Conservation (phyloP, 768 basidiomycete genomes). For the Clavaria fumosa region DNA sequence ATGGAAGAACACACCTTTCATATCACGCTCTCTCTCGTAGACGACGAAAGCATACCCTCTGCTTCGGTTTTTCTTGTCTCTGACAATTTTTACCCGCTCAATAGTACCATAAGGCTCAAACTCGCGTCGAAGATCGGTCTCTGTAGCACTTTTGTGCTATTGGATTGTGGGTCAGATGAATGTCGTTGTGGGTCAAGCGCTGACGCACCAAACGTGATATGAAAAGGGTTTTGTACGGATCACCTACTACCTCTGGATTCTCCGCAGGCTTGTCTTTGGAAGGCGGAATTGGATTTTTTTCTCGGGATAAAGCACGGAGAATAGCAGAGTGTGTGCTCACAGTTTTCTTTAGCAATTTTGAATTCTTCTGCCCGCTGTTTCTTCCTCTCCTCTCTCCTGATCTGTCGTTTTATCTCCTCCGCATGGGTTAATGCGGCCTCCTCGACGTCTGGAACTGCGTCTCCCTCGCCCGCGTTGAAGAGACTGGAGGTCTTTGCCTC, state of each 20-base stretch:
- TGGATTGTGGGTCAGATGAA: constrained; percentile 11
- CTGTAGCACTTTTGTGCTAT: constrained; percentile 85
- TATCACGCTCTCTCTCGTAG: constrained; percentile 95
- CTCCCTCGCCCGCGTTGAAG: constrained; percentile 40
- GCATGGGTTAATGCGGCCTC: constrained; percentile 68
- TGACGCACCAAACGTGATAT: constrained; percentile 71
- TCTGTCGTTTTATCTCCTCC: constrained; percentile 69
- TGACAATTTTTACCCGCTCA: constrained; percentile 86
- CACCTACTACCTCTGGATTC: constrained; percentile 80
- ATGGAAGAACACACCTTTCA: constrained; percentile 64
- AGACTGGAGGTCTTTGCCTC: constrained; percentile 63
- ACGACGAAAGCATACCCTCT: constrained; percentile 95
- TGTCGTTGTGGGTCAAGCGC: background rate
- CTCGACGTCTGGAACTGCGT: constrained; percentile 73
- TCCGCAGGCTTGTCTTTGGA: constrained; percentile 79
- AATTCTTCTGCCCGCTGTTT: constrained; percentile 64
- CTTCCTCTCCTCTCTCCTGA: constrained; percentile 64
- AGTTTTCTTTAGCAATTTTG: constrained; percentile 69
- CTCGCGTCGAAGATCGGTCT: constrained; percentile 83
- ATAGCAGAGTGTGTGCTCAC: constrained; percentile 35
- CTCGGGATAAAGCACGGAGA: no score
- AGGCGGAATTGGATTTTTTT: constrained; percentile 1
- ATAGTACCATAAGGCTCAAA: constrained; percentile 93
- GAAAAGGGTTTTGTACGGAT: constrained; percentile 97
- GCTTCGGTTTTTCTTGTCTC: constrained; percentile 76